These are phyloP conservation scores for Ceratobasidium theobromae DNA, from an alignment of 1,284 basidiomycete species.

Conservation along the genomic window DNA sequence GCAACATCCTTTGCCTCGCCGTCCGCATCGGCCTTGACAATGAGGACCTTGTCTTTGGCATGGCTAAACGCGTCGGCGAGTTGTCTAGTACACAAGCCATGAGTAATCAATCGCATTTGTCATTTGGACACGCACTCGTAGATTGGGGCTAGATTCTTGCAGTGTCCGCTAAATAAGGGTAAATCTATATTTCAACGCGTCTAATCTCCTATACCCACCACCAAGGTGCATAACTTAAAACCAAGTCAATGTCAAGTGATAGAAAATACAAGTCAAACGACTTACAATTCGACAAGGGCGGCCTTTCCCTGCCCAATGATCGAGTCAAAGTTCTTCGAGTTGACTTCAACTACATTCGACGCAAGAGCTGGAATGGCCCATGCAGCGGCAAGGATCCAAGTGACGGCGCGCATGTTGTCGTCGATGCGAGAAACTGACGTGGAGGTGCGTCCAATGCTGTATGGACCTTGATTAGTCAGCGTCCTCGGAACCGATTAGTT, in stretches of 20 bases:
- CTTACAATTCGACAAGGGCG: slow-evolving; percentile 87
- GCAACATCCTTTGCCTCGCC: slow-evolving; percentile 75
- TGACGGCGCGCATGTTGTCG: slow-evolving; percentile 50
- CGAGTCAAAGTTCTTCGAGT: slow-evolving; percentile 71
- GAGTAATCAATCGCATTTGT: background rate
- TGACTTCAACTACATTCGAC: slow-evolving; percentile 82
- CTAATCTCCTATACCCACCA: slow-evolving; percentile 55
- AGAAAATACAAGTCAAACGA: slow-evolving; percentile 36
- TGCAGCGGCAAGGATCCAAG: slow-evolving; percentile 18
- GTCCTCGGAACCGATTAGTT: slow-evolving; percentile 3
- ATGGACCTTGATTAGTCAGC: background rate
- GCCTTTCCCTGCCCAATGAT: slow-evolving; percentile 75
- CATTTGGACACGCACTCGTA: slow-evolving; percentile 57
- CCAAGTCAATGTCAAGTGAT: background rate
- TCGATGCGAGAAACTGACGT: slow-evolving; percentile 36
- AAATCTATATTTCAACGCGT: background rate
- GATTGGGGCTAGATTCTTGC: slow-evolving; percentile 84
- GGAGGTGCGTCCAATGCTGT: background rate
- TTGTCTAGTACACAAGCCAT: slow-evolving; percentile 44
- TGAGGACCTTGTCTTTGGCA: slow-evolving; percentile 77
- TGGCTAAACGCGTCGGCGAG: slow-evolving; percentile 82
- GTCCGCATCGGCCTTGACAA: slow-evolving; percentile 94
- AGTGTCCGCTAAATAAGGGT: slow-evolving; percentile 62
- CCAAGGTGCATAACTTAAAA: slow-evolving; percentile 74
- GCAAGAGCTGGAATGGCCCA: slow-evolving; percentile 52